Evolutionary conservation across 1,139 yeast genomes (phyloP).

Genomic region (Geotrichum australiense): DNA sequence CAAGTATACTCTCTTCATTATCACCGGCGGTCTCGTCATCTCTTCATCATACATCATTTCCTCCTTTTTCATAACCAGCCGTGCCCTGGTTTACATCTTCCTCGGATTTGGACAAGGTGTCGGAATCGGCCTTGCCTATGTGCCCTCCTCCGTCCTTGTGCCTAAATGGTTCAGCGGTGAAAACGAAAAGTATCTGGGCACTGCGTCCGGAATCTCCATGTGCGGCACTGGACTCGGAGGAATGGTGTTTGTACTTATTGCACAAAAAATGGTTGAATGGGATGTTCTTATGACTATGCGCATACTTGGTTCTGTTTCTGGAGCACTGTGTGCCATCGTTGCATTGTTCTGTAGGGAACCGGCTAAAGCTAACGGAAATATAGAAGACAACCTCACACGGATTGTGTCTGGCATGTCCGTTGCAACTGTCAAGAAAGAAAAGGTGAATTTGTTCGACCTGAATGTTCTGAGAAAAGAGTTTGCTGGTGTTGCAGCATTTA

Average conservation of each 20-base stretch:
- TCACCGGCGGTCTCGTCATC: constrained; percentile 46
- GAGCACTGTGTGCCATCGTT: constrained; percentile 34
- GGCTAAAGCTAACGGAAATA: constrained; percentile 23
- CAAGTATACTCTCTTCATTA: constrained; percentile 31
- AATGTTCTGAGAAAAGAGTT: constrained; percentile 31
- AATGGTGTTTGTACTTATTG: constrained; percentile 35
- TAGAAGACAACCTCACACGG: too few relatives aligned
- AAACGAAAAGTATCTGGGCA: constrained; percentile 35
- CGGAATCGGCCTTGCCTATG: constrained; percentile 52
- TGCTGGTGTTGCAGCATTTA: constrained; percentile 46
- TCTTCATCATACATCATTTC: constrained; percentile 56
- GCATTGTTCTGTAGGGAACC: constrained; percentile 31
- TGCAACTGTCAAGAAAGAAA: constrained; percentile 22
- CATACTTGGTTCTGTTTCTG: constrained; percentile 45
- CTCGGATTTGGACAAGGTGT: constrained; percentile 64
- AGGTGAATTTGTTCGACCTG: constrained; percentile 24
- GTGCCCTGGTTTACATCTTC: constrained; percentile 55
- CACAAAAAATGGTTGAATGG: constrained; percentile 36
- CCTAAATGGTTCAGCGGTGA: constrained; percentile 58
- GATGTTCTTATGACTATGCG: constrained; percentile 67
- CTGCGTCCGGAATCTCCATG: constrained; percentile 44
- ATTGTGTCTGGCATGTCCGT: constrained; percentile 19
- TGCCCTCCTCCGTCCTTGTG: constrained; percentile 50
- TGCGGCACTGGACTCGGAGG: constrained; percentile 35
- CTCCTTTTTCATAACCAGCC: constrained; percentile 50